Conservation (phyloP, 2,329 filamentous ascomycete species). For the Phyllosticta citribraziliensis region DNA sequence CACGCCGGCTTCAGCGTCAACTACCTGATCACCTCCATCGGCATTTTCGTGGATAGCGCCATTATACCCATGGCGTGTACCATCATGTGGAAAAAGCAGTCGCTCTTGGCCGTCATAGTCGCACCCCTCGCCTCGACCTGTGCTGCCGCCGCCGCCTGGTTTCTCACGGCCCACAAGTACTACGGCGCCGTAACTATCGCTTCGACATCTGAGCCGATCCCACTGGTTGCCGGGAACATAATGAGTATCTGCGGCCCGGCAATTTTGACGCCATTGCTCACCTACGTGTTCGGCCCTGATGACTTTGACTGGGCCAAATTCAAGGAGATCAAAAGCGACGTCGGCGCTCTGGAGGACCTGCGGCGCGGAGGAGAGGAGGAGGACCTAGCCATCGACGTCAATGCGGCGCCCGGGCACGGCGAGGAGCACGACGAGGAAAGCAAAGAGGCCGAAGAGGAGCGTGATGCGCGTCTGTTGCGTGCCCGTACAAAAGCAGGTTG, state of each 20-base stretch:
- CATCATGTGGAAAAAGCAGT: conserved; percentile 31
- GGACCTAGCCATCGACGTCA: too few species aligned
- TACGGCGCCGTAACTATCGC: conserved; percentile 25
- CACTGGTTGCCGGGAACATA: conserved; percentile 16
- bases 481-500: conserved; percentile 3
- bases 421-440: not conserved
- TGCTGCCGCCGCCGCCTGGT: conserved; percentile 37
- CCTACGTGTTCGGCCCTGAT: conserved; percentile 32
- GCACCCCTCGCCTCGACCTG: conserved; percentile 42
- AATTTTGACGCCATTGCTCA: conserved; percentile 25
- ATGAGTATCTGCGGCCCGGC: conserved; percentile 7
- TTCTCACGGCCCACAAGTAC: conserved; percentile 25
- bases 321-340: conserved; percentile 12
- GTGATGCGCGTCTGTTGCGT: not conserved
- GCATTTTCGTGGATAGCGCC: conserved; percentile 33
- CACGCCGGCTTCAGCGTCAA: conserved; percentile 10
- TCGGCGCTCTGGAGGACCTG: conserved; percentile 5
- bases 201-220: conserved; percentile 17
- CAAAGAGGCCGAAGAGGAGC: not conserved
- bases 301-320: conserved; percentile 34
- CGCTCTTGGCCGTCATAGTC: conserved; percentile 39
- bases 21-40: conserved; percentile 25
- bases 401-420: not conserved
- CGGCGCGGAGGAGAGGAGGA: conserved; percentile 1
- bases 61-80: conserved; percentile 31